Evolutionary conservation across 2,329 filamentous ascomycete species (phyloP).

Genomic region (Colletotrichum limetticola): DNA sequence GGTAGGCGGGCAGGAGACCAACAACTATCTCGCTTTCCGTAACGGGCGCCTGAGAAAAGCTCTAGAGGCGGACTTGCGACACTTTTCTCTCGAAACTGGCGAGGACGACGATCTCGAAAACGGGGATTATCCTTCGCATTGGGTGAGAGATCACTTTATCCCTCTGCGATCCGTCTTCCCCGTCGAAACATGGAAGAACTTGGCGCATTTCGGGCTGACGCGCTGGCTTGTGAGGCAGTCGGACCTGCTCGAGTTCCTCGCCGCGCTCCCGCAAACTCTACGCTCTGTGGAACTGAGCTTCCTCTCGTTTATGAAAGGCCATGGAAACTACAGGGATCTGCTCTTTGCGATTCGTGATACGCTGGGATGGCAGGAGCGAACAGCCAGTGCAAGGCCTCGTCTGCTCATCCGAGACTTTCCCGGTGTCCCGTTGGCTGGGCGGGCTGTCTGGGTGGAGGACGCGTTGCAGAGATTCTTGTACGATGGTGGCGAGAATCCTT

Average conservation of each 20-base stretch:
- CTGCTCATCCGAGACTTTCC: conserved; percentile 1
- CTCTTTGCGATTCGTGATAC: conserved; percentile 38
- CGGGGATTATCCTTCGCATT: not conserved
- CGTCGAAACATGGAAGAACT: conserved; percentile 39
- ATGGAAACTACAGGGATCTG: conserved; percentile 30
- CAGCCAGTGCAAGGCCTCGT: conserved; percentile 1
- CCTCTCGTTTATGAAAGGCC: conserved; percentile 39
- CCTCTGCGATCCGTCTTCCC: conserved; percentile 45
- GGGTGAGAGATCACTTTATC: conserved; percentile 12
- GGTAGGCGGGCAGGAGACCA: conserved; percentile 18
- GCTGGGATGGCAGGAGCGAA: conserved; percentile 35
- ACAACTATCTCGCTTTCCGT: conserved; percentile 28
- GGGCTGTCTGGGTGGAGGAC: conserved; percentile 10
- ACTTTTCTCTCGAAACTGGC: conserved; percentile 39
- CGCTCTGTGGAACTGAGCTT: conserved; percentile 47
- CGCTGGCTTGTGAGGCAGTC: conserved; percentile 39
- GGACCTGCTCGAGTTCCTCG: conserved; percentile 43
- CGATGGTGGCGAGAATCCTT: conserved; percentile 38
- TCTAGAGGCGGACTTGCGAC: conserved; percentile 37
- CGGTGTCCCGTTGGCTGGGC: not conserved
- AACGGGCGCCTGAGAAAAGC: conserved; percentile 35
- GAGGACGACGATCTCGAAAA: not conserved
- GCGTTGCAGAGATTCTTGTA: conserved; percentile 40
- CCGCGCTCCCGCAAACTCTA: conserved; percentile 40
- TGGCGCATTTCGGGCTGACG: conserved; percentile 46